Base-by-base conservation (phyloP, 768 basidiomycete genomes). In the Glaciozyma antarctica region DNA sequence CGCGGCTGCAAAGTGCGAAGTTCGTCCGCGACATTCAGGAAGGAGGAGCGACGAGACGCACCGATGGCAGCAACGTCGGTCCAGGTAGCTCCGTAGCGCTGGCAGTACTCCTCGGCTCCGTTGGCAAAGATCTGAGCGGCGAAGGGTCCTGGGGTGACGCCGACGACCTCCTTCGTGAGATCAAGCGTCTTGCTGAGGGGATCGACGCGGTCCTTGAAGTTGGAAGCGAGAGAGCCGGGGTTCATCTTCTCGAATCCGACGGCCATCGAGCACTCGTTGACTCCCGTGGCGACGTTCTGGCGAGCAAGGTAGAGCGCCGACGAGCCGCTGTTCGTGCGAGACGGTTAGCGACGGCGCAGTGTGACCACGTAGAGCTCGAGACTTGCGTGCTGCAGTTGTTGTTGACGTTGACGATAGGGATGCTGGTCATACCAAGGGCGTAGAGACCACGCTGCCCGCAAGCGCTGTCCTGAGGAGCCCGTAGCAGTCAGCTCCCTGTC, bases 61-160 rank as follows among this genome's bases (percentile, higher is more conserved):
- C 28, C 24, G 21, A 90, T 92, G 76, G 85, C 81, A 1, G 88
- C 88, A 60, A 91, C 78, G 75, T 85, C 82, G 52, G 83, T 81
- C 47, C 85, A 78, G 52, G 78, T 80, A 15, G 82, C 87, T 21
- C 88, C 90, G 72, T 85, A 85, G 74, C 84, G 87, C 28, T 81
- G 78, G 67, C 87, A 86, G 72, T 90, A 91, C 73, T 91, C 90
- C 66, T 86, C 81, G 0, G 82, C 84, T 21, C 82, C 74, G 68
- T 87, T 86, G 43, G 81, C 81, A 66, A 92, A 91, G 79, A 88
- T 81, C 47, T 88, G 79, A 1, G 88, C 85, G 15, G 87, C 83
- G 30, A 64, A 60, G 15, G 73, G 69, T 7, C 73, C 73, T 1
- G 54, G 30, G 1, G 53, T 38, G 30, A 51, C 54, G 10, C 58